Conservation (phyloP, 169 alveolate species). For the Cryptosporidium canis region DNA sequence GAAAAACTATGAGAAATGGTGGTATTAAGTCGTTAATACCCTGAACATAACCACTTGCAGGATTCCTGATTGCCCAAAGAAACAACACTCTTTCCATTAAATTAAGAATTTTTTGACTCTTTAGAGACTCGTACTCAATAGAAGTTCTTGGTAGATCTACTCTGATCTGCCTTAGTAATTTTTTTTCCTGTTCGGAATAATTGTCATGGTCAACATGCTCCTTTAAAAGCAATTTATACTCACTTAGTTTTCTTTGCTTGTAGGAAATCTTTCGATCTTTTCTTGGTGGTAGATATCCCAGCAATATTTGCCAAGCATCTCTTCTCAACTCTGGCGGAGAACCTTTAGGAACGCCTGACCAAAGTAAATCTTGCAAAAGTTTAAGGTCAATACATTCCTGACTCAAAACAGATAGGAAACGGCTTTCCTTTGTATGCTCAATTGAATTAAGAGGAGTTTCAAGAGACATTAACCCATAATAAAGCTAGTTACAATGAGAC, state of each 20-base stretch:
- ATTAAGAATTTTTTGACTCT: slow-evolving; percentile 82
- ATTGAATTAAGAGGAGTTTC: not conserved
- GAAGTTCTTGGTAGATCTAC: slow-evolving; percentile 91
- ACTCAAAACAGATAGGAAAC: slow-evolving; percentile 31
- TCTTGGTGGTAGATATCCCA: slow-evolving; percentile 86
- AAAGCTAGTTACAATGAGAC: not conserved
- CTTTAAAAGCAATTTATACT: slow-evolving; percentile 76
- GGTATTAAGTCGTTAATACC: slow-evolving; percentile 91
- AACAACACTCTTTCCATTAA: slow-evolving; percentile 90
- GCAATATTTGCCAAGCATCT: slow-evolving; percentile 85
- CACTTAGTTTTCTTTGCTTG: slow-evolving; percentile 81
- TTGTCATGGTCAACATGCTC: slow-evolving; percentile 77
- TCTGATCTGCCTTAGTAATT: slow-evolving; percentile 82
- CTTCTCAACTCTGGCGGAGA: slow-evolving; percentile 82
- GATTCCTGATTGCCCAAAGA: slow-evolving; percentile 92
- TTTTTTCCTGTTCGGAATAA: slow-evolving; percentile 73
- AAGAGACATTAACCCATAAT: slow-evolving; percentile 54
- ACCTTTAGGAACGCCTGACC: slow-evolving; percentile 86
- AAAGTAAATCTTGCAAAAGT: slow-evolving; percentile 63
- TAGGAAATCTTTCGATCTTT: slow-evolving; percentile 77
- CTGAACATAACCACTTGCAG: slow-evolving; percentile 94
- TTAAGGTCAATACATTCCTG: slow-evolving; percentile 67
- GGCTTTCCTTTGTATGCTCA: slow-evolving; percentile 24
- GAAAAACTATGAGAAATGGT: slow-evolving; percentile 83
- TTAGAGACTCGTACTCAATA: slow-evolving; percentile 83